Evolutionary conservation across 108 stramenopile species (phyloP), one percentile per base, ranked within the genome.

Genomic region (Pelagomonas calceolata): DNA sequence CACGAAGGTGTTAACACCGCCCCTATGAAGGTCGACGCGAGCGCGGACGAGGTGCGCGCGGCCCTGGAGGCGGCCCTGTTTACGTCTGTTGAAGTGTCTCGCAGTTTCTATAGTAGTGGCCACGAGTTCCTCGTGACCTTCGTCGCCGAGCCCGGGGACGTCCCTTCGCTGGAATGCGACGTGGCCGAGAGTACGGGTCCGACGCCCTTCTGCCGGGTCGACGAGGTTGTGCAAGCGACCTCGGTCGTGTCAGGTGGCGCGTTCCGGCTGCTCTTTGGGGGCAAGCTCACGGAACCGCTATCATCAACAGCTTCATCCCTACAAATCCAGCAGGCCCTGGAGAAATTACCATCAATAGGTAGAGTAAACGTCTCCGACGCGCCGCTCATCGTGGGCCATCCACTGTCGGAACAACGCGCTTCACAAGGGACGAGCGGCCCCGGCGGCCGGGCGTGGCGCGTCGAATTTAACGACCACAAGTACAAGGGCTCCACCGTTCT

Each of bases 1-100:
- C 88, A 90, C 73, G 65, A 79, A 66, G 88, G 81, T 36, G 69
- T 89, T 45, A 80, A 63, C 37, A 60, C 51, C 21, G 51, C 18
- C 7, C 21, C 14, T 26, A 60, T 60, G 21, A 9, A 17, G 21
- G 51, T 60, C 7, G 7, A 60, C 26, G 51, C 51, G 51, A 26
- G 21, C 51, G 51, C 3, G 21, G 7, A 60, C 51, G 51, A 60
- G 51, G 51, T 60, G 21, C 51, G 51, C 21, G 21, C 14, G 0
- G 51, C 51, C 7, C 51, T 60, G 51, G 51, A 60, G 51, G 21
- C 3, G 14, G 21, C 21, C 7, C 51, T 60, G 21, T 60, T 60
- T 60, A 4, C 29, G 21, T 26, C 21, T 26, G 51, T 60, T 26
- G 51, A 60, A 17, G 51, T 60, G 21, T 16, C 51, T 26, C 21